These are phyloP conservation scores for Aureobasidium zeae DNA, from an alignment of 2,329 filamentous ascomycete genomes.

Conservation along the genomic window DNA sequence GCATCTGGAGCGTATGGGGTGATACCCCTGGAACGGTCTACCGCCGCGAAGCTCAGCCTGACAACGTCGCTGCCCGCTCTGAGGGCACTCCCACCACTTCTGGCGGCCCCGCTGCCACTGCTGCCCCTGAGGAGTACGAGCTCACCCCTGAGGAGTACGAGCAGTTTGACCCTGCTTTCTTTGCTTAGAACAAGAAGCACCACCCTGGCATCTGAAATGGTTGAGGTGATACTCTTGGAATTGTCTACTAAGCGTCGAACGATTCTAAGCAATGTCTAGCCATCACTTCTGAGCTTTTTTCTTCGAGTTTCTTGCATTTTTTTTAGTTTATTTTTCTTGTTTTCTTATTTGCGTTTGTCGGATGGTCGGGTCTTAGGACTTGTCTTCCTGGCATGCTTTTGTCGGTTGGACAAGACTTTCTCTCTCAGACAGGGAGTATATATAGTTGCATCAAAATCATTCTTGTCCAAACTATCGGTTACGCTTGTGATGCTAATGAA, in stretches of 20 bases:
- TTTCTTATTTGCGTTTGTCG: conserved; percentile 3
- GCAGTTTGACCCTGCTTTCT: conserved; percentile 4
- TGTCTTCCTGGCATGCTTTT: conserved; percentile 7
- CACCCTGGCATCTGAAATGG: background rate
- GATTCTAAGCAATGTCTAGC: background rate
- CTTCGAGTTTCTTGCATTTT: background rate
- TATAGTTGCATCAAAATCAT: no score
- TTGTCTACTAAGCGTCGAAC: background rate
- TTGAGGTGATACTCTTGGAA: background rate
- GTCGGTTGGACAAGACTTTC: no score
- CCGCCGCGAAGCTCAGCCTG: conserved; percentile 15
- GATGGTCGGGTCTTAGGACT: background rate
- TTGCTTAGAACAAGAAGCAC: conserved; percentile 1
- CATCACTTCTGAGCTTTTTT: background rate
- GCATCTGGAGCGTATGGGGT: background rate
- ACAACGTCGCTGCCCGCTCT: no score
- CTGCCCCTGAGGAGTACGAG: background rate
- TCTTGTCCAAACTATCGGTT: no score
- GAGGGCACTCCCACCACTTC: background rate
- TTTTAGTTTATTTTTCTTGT: background rate
- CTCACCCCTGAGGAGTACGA: background rate
- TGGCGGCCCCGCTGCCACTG: background rate
- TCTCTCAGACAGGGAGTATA: no score
- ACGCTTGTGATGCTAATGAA: no score
- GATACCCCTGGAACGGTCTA: background rate